Evolutionary conservation across 805 yeast genomes (phyloP), one percentile per base, ranked within the genome.

Genomic region (Wickerhamomyces chaumierensis): DNA sequence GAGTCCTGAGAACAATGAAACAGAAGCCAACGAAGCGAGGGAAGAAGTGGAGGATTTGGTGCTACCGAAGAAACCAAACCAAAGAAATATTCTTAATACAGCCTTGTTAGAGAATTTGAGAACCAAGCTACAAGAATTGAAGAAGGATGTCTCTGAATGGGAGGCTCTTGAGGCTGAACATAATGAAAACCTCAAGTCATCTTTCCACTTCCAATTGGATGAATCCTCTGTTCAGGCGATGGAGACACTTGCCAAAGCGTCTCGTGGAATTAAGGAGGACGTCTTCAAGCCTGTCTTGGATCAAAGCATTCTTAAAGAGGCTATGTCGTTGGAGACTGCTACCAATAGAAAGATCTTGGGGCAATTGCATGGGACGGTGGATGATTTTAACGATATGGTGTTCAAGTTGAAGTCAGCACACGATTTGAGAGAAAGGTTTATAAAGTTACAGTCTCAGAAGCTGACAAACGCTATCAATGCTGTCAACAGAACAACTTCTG

Each of bases 11-110:
- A 50, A 50, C 3, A 55, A 47, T 1, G 57, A 47, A 5, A 52
- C 49, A 7, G 47, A 43, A 4, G 44, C 42, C 12, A 16, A 15
- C 4, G 54, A 46, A 18, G 50, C 49, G 4, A 44, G 50, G 17
- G 57, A 31, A 15, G 18, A 15, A 53, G 38, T 56, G 49, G 35
- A 56, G 58, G 6, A 49, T 4, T 12, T 71, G 27, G 55, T 65
- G 28, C 23, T 25, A 5, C 29, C 29, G 4, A 25, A 25, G 29
- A 25, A 25, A 13, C 80, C 84, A 1, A 81, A 82, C 52, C 71
- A 73, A n/a, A 65, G 73, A 35, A 82, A 82, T 48, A 55, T 60
- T 8, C 61, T 69, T 31, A 80, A 81, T 49, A 42, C 49, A 29
- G 60, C 63, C 33, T 73, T 71, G 37, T 55, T 78, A 16, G 61